Evolutionary conservation across 1,284 basidiomycete genomes (phyloP).

Genomic region (Ceratobasidium sp.): DNA sequence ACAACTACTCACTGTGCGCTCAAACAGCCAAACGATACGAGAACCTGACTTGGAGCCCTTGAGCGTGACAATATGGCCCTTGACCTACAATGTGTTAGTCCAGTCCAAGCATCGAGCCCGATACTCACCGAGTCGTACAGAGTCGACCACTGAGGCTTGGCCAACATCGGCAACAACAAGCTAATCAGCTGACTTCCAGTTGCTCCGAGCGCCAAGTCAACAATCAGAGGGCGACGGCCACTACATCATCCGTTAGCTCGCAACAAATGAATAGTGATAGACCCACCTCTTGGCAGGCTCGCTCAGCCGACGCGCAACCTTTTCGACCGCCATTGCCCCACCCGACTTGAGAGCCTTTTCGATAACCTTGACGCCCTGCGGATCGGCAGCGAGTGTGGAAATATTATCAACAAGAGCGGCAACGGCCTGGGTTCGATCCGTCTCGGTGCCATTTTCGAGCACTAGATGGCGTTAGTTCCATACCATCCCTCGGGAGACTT

Average conservation of each 20-base stretch:
- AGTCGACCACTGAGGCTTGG: conserved; percentile 77
- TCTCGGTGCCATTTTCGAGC: conserved; percentile 76
- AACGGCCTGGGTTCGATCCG: conserved; percentile 72
- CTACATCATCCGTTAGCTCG: conserved; percentile 50
- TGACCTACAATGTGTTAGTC: conserved; percentile 52
- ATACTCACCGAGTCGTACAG: conserved; percentile 68
- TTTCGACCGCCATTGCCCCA: conserved; percentile 66
- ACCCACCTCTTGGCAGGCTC: conserved; percentile 77
- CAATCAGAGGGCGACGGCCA: conserved; percentile 77
- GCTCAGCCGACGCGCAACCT: conserved; percentile 76
- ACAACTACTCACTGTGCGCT: conserved; percentile 55
- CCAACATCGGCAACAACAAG: conserved; percentile 74
- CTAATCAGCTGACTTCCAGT: conserved; percentile 83
- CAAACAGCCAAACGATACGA: conserved; percentile 83
- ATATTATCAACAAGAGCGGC: conserved; percentile 73
- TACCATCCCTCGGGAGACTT: not conserved
- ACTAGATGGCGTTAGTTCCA: conserved; percentile 53
- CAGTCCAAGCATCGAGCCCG: not conserved
- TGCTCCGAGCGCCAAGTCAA: conserved; percentile 79
- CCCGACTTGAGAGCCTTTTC: conserved; percentile 84
- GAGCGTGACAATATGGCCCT: conserved; percentile 81
- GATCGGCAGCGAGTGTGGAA: conserved; percentile 75
- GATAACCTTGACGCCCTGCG: conserved; percentile 81
- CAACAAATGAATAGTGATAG: not conserved
- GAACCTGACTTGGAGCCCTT: conserved; percentile 85